Base-by-base conservation (phyloP, 2,329 filamentous ascomycete genomes). In the Anisogramma anomala region DNA sequence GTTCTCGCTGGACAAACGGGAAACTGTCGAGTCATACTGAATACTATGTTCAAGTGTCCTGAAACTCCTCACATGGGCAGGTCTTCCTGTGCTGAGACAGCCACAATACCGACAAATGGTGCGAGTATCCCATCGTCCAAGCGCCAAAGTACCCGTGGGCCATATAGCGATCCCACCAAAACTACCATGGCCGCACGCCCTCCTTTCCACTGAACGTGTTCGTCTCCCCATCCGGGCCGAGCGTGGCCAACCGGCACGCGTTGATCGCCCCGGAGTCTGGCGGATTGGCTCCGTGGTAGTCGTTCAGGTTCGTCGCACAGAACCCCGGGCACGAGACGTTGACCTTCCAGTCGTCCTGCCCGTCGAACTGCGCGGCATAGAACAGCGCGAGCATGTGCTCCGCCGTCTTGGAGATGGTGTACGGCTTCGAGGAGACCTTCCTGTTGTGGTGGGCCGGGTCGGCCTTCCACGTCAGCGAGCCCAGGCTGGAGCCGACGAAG, bases 361-460 rank as follows among this genome's bases (percentile, higher is more conserved):
- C 49, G 13, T 48, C 50, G 14, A 52, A 50, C 3, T 49, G 38
- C 3, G 48, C 47, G 3, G 18, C 17, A n/a, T 48, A 53, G 8
- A 51, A 40, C 34, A 45, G 30, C 6, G 42, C 43, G 30, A 56
- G 23, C 48, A 54, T 52, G 41, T 57, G 54, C 23, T 56, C 15
- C 7, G 52, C 54, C 35, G 54, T 41, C 46, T 58, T 58, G 37
- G 49, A 55, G 6, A 42, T 31, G 19, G 48, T 46, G 36, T 58
- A 58, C 23, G 52, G 52, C 6, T 10, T 33, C 1, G 15, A 23
- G 3, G 25, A 10, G 4, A 11, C 23, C 25, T 42, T 32, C 19
- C 41, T 35, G 6, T 6, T 3, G 15, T 19, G 18, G 8, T 9
- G 28, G 10, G 11, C 36, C 8, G 37, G 36, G 31, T 55, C 43